Percentiles rank a stretch among this genome's conserved stretches.
Evolutionary conservation across 2,329 filamentous ascomycete species (phyloP).

Genomic region (Dothiorella sarmentorum): DNA sequence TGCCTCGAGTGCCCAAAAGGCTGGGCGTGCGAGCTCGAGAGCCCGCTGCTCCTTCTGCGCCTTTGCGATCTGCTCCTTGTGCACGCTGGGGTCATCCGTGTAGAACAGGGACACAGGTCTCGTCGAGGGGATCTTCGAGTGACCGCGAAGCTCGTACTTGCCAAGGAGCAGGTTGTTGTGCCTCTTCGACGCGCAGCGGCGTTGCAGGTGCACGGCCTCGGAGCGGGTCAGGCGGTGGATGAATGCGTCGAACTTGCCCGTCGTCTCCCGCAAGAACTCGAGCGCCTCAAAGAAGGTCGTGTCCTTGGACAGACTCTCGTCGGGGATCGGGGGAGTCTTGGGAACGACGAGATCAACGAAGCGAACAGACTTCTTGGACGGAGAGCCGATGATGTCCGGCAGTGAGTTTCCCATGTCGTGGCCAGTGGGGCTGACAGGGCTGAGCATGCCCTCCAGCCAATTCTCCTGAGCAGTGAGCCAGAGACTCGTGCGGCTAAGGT

Average conservation of each 20-base stretch:
- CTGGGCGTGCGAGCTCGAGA: conserved; percentile 62
- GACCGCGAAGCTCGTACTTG: conserved; percentile 70
- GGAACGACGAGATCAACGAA: conserved; percentile 52
- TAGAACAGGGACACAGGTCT: conserved; percentile 47
- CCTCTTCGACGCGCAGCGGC: conserved; percentile 66
- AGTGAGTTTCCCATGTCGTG: conserved; percentile 13
- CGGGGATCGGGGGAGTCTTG: conserved; percentile 23
- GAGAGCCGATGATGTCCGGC: conserved; percentile 34
- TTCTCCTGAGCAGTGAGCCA: conserved; percentile 82
- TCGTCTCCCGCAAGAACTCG: conserved; percentile 66
- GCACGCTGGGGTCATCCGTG: conserved; percentile 57
- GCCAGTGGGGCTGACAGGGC: conserved; percentile 21
- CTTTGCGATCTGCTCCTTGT: conserved; percentile 51
- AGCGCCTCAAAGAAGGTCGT: conserved; percentile 88
- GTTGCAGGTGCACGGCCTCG: conserved; percentile 80
- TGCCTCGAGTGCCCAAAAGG: conserved; percentile 62
- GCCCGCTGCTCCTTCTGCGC: conserved; percentile 78
- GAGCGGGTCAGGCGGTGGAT: conserved; percentile 81
- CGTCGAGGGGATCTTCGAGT: conserved; percentile 41
- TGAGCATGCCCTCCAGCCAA: conserved; percentile 58
- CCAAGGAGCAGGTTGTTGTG: conserved; percentile 81
- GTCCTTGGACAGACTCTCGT: conserved; percentile 47
- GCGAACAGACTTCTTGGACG: conserved; percentile 70
- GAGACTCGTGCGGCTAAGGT: conserved; percentile 77
- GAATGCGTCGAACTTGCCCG: conserved; percentile 70